Evolutionary conservation across 192 early-diverging fungal genomes (phyloP), one percentile per base, ranked within the genome.

Genomic region (Geranomyces variabilis): DNA sequence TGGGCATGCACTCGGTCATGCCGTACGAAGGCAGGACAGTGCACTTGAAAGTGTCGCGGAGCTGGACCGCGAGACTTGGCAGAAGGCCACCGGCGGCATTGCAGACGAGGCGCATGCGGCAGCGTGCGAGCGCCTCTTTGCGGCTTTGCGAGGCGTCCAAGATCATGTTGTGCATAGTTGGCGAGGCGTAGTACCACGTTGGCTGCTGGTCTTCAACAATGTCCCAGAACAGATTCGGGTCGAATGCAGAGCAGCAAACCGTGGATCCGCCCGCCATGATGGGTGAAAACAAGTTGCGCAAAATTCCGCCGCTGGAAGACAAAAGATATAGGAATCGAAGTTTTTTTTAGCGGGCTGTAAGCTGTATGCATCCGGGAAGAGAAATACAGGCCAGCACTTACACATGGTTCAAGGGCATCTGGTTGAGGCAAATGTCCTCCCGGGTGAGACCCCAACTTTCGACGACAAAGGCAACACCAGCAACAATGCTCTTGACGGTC

Each of bases 141-240:
- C 66, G 67, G 67, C 22, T 24, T 21, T 44, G 61, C 15, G 66
- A 62, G 17, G 60, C 53, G 21, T 66, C 65, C 15, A 75, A 21
- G 63, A 75, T 74, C 22, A 56, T 69, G 81, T 93, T 90, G 80
- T 94, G 93, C 78, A 94, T 93, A 3, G 92, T 93, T 17, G 93
- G 93, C 21, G 93, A 92, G 10, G 73, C 75, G 51, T 75, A 74
- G 57, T 65, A 67, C 65, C 75, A 76, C 12, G 75, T 78, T 28
- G 76, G 72, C 31, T 31, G 49, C 36, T 68, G 65, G 47, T n/a
- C 57, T 24, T 34, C 67, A 63, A 78, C 56, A 53, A 78, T 73
- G 53, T 66, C 79, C 66, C 69, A 77, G 65, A 73, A 83, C 14
- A 66, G 66, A 30, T 29, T 33, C 24, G 74, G 47, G 69, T 74